Evolutionary conservation across 805 yeast genomes (phyloP).

Genomic region (Candida sanyiensis): DNA sequence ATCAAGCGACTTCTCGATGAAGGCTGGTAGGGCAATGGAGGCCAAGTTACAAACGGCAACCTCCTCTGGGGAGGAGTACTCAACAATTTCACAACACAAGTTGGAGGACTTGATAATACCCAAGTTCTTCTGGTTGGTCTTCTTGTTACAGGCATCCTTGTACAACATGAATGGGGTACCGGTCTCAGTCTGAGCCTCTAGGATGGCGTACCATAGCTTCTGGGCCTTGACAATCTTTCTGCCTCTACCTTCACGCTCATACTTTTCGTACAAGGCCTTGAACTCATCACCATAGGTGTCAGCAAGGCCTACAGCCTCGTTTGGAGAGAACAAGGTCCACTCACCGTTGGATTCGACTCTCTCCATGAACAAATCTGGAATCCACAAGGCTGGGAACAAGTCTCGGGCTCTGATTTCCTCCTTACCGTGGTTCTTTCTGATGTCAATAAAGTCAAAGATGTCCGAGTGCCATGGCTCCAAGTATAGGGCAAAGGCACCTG

Average conservation of each 20-base stretch:
- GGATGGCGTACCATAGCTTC: constrained; percentile 81
- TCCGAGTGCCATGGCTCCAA: constrained; percentile 98
- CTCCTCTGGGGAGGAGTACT: constrained; percentile 87
- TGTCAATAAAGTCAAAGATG: constrained; percentile 76
- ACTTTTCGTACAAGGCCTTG: constrained; percentile 59
- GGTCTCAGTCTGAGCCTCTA: constrained; percentile 92
- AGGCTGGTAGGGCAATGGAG: constrained; percentile 83
- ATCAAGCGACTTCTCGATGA: constrained; percentile 45
- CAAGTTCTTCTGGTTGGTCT: constrained; percentile 86
- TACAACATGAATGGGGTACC: constrained; percentile 94
- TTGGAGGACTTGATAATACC: constrained; percentile 93
- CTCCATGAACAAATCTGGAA: constrained; percentile 90
- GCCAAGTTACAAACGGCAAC: constrained; percentile 95
- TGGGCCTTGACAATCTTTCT: constrained; percentile 72
- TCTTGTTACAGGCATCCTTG: constrained; percentile 85
- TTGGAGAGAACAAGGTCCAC: constrained; percentile 90
- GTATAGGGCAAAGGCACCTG: constrained; percentile 94
- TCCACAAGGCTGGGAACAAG: constrained; percentile 89
- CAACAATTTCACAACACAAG: constrained; percentile 90
- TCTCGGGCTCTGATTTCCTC: constrained; percentile 94
- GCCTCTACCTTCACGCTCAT: constrained; percentile 67
- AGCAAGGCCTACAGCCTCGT: constrained; percentile 78
- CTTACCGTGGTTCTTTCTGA: constrained; percentile 90
- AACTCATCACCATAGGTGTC: constrained; percentile 86
- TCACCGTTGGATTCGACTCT: constrained; percentile 72